These are phyloP conservation scores for Trichoderma sp. DNA, from an alignment of 2,329 filamentous ascomycete genomes.

Conservation along the genomic window DNA sequence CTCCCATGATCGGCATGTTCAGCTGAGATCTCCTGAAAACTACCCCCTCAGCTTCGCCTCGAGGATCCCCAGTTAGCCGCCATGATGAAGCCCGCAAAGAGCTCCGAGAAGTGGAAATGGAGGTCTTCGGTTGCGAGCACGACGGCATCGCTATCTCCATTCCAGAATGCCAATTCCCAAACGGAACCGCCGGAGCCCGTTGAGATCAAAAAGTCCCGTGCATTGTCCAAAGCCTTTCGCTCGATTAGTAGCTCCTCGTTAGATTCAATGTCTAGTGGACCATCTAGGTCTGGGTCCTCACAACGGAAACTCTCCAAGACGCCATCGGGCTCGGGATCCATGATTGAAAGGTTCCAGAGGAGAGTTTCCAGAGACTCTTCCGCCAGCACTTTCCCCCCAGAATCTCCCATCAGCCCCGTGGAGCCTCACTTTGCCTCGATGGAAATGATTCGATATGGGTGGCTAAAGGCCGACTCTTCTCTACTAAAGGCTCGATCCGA, in stretches of 20 bases:
- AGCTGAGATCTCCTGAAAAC: constrained; percentile 2
- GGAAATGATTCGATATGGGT: constrained; percentile 44
- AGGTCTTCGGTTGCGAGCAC: constrained; percentile 32
- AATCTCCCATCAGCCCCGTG: constrained; percentile 29
- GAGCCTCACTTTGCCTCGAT: constrained; percentile 37
- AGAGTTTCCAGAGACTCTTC: constrained; percentile 39
- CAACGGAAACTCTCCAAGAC: constrained; percentile 38
- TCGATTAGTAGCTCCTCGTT: constrained; percentile 41
- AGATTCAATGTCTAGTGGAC: constrained; percentile 36
- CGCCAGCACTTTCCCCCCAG: constrained; percentile 30
- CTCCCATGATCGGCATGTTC: constrained; percentile 11
- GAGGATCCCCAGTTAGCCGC: neutral
- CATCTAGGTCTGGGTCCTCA: constrained; percentile 33
- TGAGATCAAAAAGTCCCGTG: constrained; percentile 36
- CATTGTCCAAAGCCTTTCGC: constrained; percentile 38
- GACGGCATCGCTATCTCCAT: constrained; percentile 24
- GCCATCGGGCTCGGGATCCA: constrained; percentile 38
- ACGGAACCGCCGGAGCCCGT: constrained; percentile 25
- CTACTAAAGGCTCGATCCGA: constrained; percentile 48
- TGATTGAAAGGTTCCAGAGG: constrained; percentile 42
- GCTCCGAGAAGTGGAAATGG: constrained; percentile 36
- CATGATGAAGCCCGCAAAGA: constrained; percentile 27
- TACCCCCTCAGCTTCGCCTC: neutral
- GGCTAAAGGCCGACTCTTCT: constrained; percentile 49
- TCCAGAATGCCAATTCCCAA: constrained; percentile 24